These are phyloP conservation scores for Nakazawaea molendinolei DNA, from an alignment of 805 yeast genomes.

Conservation along the genomic window DNA sequence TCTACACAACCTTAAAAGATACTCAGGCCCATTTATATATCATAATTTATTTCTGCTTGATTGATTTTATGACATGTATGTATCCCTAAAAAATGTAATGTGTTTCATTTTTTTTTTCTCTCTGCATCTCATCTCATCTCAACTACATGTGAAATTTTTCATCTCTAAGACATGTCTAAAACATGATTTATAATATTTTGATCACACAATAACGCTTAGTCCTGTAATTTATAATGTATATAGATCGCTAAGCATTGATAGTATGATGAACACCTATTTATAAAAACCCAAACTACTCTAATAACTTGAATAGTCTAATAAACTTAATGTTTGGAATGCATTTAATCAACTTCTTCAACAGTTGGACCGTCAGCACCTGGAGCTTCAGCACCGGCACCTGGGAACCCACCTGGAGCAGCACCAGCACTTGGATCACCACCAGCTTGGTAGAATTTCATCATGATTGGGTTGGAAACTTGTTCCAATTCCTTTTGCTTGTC, in stretches of 20 bases:
- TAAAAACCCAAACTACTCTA: not conserved
- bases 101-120: not conserved
- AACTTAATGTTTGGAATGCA: constrained; percentile 1
- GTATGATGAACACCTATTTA: not conserved
- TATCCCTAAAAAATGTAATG: too few species aligned
- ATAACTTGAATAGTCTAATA: too few species aligned
- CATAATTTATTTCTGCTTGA: too few species aligned
- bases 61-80: too few species aligned
- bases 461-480: constrained; percentile 91
- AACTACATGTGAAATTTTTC: too few species aligned
- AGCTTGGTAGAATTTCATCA: constrained; percentile 94
- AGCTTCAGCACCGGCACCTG: constrained; percentile 59
- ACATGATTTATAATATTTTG: constrained; percentile 4
- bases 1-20: too few species aligned
- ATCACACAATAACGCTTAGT: constrained; percentile 9
- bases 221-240: too few species aligned
- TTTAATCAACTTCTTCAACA: constrained; percentile 70
- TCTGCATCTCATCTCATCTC: not conserved
- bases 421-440: constrained; percentile 79
- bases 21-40: too few species aligned
- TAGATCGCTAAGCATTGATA: not conserved
- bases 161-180: not conserved
- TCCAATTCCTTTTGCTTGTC: constrained; percentile 96
- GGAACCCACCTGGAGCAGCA: constrained; percentile 48
- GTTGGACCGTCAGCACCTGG: constrained; percentile 39